Evolutionary conservation across 2,329 filamentous ascomycete species (phyloP), one percentile per base, ranked within the genome.

Genomic region (Microsporum canis): DNA sequence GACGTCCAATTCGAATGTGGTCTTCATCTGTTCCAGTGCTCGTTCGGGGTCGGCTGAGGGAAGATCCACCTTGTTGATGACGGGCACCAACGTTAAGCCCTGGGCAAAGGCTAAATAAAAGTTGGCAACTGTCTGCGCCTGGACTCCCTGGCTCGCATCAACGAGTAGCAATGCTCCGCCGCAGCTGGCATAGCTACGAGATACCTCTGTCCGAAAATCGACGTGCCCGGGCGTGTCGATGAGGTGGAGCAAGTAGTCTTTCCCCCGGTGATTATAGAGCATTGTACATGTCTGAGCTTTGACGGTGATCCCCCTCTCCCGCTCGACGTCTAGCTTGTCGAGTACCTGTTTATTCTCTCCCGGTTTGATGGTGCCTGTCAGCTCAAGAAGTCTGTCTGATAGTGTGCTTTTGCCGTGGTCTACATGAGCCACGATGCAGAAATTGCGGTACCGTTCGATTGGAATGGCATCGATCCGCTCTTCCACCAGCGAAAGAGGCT

Each of bases 221-320:
- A 99, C 94, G 77, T 99, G 94, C 33, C 94, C 94, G 0, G 94
- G 94, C 0, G 94, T 99, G 73, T 99, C 94, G 61, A 99, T 91
- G 33, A 99, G 81, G 75, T 99, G 94, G 34, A 99, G 80, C 61
- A 99, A 81, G 72, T 97, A 97, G 73, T 99, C 94, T 36, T 88
- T 78, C 14, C 88, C 91, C 17, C 87, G 79, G 76, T 96, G 80
- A 33, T 88, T 90, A 78, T 96, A 96, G 59, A 99, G 83, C 94
- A 99, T 99, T 61, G 88, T 94, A 76, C 94, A 97, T 61, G 94
- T 97, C 78, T 99, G 94, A 60, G 94, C 94, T 79, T 99, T 99
- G 73, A 99, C 94, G 0, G 94, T 99, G 72, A 99, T 99, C 64
- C 94, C 94, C 43, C 94, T 84, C 75, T 97, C 91, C 58, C 94